These are phyloP conservation scores for Fusarium drepaniforme DNA, from an alignment of 2,329 filamentous ascomycete species.

Conservation along the genomic window DNA sequence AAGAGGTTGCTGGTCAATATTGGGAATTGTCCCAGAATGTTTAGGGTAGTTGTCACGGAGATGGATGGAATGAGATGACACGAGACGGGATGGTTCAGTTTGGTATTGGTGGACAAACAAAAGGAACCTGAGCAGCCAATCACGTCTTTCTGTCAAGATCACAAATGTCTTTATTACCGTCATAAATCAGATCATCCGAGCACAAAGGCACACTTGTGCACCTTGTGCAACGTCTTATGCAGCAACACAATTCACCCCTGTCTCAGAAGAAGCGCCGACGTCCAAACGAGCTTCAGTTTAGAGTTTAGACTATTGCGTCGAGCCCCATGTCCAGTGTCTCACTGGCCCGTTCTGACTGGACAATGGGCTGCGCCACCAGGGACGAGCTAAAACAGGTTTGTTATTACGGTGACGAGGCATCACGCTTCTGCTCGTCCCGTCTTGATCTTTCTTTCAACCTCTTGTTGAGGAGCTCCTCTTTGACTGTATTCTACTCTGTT, in stretches of 20 bases:
- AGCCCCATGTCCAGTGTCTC: conserved; percentile 32
- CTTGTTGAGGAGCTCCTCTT: neutral
- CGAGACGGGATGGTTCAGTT: neutral
- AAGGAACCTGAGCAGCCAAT: neutral
- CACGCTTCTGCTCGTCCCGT: neutral
- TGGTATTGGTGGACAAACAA: neutral
- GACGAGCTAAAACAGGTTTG: conserved; percentile 21
- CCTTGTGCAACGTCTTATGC: neutral
- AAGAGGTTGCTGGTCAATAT: conserved; percentile 4
- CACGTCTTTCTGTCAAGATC: neutral
- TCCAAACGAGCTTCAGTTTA: conserved; percentile 34
- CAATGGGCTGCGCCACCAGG: conserved; percentile 18
- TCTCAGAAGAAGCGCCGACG: neutral
- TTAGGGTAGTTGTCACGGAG: neutral
- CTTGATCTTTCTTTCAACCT: conserved; percentile 2
- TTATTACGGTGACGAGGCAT: neutral
- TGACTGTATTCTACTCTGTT: neutral
- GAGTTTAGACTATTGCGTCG: conserved; percentile 23
- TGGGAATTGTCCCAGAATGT: neutral
- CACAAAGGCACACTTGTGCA: neutral
- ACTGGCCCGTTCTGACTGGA: conserved; percentile 15
- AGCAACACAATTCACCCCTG: conserved; percentile 15
- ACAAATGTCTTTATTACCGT: neutral
- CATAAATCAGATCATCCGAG: neutral
- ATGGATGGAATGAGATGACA: neutral